Evolutionary conservation across 2,329 filamentous ascomycete genomes (phyloP), one percentile per base, ranked within the genome.

Genomic region (Pseudocercospora pini-densiflorae): DNA sequence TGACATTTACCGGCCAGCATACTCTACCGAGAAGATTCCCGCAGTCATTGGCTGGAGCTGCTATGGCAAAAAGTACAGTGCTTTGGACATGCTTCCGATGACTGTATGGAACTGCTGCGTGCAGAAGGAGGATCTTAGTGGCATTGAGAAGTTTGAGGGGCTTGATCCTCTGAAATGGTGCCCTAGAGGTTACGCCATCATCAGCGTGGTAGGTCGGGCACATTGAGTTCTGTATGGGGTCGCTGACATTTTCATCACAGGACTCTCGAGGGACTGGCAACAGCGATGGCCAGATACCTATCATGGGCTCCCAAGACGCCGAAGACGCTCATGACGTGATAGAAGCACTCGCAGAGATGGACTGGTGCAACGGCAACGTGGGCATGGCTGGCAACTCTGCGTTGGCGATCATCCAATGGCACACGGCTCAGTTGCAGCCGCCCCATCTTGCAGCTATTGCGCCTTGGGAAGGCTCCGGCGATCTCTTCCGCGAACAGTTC

Each of bases 401-500:
- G 1, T 73, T 84, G 4, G 81, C 80, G 0, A 81, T 78, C 47
- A 73, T 77, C 0, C 80, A 83, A 62, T 75, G 70, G 70, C 79
- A 79, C 59, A 77, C 82, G 19, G 82, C 81, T 0, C 73, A 79
- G 0, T 71, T 79, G 47, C 74, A 78, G 14, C 82, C 82, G 9
- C 81, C 81, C 0, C 75, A 72, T 7, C 74, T 84, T 4, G 77
- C 76, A 24, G 77, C 78, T 0, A 81, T 84, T 51, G 81, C 81
- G 1, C 84, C 76, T 49, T 82, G 81, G 81, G 83, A 85, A 70
- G 82, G 80, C 12, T 79, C 72, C 21, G 77, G 77, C 0, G 83
- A 85, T 66, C 67, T 84, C 1, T 85, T 81, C 68, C 78, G 82
- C 3, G 82, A 85, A 66, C 78, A 81, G 40, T 81, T 83, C 66